A percentile compares a stretch with the other conserved stretches of the same genome.
These are phyloP conservation scores for Vigna trinervia DNA, from an alignment of 306 rosid species.

Conservation along the genomic window DNA sequence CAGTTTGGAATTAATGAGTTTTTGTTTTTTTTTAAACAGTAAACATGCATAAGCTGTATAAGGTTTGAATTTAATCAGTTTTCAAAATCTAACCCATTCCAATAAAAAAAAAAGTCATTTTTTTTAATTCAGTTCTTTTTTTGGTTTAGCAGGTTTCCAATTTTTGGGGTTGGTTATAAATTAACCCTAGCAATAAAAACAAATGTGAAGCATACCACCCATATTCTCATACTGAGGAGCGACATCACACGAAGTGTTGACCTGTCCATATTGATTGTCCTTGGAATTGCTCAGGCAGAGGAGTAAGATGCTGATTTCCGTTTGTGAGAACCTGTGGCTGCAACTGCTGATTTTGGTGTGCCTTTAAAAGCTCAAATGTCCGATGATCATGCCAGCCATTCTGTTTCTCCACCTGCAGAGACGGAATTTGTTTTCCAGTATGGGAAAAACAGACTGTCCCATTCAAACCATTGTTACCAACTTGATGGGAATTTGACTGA, in stretches of 20 bases:
- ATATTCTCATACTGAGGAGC: conserved; percentile 53
- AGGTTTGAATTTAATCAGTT: background rate
- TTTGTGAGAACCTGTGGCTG: conserved; percentile 64
- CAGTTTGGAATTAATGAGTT: background rate
- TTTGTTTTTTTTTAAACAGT: background rate
- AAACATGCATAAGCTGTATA: background rate
- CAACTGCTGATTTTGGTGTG: conserved; percentile 72
- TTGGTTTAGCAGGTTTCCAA: background rate
- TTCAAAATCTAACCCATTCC: background rate
- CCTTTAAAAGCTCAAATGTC: conserved; percentile 62
- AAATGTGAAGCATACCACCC: conserved; percentile 64
- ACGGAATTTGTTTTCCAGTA: conserved; percentile 85
- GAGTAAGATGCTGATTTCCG: conserved; percentile 68
- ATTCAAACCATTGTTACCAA: conserved; percentile 57
- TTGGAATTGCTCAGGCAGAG: conserved; percentile 82
- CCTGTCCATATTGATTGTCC: conserved; percentile 90
- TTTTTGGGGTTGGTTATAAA: background rate
- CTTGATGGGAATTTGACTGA: conserved; percentile 54
- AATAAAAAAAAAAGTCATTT: background rate
- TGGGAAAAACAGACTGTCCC: conserved; percentile 75
- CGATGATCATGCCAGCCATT: conserved; percentile 77
- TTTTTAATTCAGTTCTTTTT: background rate
- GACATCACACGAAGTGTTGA: conserved; percentile 81
- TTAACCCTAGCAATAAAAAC: background rate
- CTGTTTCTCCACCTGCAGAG: conserved; percentile 61